A percentile compares a stretch with the other conserved stretches of the same genome.
Evolutionary conservation across 257 asterid genomes (phyloP).

Genomic region (Capsicum rhomboideum): DNA sequence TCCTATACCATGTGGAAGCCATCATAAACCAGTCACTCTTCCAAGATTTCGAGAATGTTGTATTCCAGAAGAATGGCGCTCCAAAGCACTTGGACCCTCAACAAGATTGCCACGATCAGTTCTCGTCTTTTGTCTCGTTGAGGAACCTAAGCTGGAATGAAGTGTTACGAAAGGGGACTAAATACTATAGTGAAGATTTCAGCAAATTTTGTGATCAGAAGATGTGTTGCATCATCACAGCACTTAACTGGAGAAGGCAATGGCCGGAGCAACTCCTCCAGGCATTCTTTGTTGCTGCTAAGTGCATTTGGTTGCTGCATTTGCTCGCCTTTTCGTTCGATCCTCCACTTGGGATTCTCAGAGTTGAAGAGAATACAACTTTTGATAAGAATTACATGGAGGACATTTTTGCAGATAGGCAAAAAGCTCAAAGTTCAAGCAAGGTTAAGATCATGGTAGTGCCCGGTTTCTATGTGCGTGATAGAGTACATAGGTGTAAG

Average conservation of each 20-base stretch:
- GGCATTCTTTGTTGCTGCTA: constrained; percentile 76
- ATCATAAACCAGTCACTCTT: constrained; percentile 66
- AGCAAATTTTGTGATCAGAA: constrained; percentile 88
- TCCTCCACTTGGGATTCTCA: constrained; percentile 45
- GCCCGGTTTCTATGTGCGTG: constrained; percentile 85
- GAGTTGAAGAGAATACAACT: constrained; percentile 55
- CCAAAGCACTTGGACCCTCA: constrained; percentile 55
- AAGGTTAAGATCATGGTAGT: constrained; percentile 74
- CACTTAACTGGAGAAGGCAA: constrained; percentile 63
- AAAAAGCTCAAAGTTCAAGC: constrained; percentile 40
- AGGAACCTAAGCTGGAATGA: constrained; percentile 89
- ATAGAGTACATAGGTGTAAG: constrained; percentile 67
- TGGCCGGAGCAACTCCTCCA: constrained; percentile 95
- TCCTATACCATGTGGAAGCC: constrained; percentile 66
- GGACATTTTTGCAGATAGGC: constrained; percentile 52
- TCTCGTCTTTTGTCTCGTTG: constrained; percentile 59
- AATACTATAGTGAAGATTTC: constrained; percentile 79
- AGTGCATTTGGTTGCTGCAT: constrained; percentile 92
- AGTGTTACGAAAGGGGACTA: constrained; percentile 79
- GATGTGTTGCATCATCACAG: constrained; percentile 56
- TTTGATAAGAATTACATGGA: constrained; percentile 71
- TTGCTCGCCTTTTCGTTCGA: constrained; percentile 74
- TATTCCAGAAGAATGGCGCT: constrained; percentile 64
- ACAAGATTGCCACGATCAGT: constrained; percentile 50
- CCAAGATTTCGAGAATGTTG: constrained; percentile 80